A percentile compares a stretch with the other conserved stretches of the same genome.
Evolutionary conservation across 768 basidiomycete genomes (phyloP).

Genomic region (Lentinula detonsa): DNA sequence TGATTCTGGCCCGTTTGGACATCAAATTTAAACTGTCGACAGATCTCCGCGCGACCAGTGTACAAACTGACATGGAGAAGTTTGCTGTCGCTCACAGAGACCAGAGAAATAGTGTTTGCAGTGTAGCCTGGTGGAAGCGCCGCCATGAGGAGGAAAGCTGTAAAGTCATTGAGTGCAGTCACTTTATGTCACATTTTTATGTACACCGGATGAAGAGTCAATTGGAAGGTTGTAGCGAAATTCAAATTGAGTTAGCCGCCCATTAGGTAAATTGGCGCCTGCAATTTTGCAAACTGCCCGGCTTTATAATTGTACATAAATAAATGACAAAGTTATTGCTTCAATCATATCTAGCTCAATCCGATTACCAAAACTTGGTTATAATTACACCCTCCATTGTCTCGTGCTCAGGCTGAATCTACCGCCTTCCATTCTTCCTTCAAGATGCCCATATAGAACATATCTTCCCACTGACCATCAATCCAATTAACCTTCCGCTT

Average conservation of each 20-base stretch:
- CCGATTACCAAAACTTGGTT: too few relatives aligned
- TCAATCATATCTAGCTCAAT: too few relatives aligned
- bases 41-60: slow-evolving; percentile 34
- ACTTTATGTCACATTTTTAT: neutral
- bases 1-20: slow-evolving; percentile 35
- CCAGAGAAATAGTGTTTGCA: slow-evolving; percentile 23
- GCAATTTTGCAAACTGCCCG: too few relatives aligned
- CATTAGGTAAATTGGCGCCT: too few relatives aligned
- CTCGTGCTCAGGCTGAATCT: too few relatives aligned
- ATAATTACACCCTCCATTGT: too few relatives aligned
- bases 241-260: too few relatives aligned
- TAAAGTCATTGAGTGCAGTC: neutral
- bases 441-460: slow-evolving; percentile 30
- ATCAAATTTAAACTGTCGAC: slow-evolving; percentile 30
- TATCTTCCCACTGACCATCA: slow-evolving; percentile 30
- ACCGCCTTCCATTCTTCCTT: slow-evolving; percentile 30
- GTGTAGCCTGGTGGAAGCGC: slow-evolving; percentile 19
- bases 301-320: too few relatives aligned
- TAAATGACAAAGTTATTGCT: too few relatives aligned
- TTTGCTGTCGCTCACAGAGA: slow-evolving; percentile 25
- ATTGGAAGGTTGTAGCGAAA: too few relatives aligned
- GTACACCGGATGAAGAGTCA: neutral
- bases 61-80: slow-evolving; percentile 35
- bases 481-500: slow-evolving; percentile 30
- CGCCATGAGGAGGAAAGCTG: neutral